Evolutionary conservation across 495 filamentous ascomycete genomes (phyloP).

Genomic region (Lophiotrema nucula): DNA sequence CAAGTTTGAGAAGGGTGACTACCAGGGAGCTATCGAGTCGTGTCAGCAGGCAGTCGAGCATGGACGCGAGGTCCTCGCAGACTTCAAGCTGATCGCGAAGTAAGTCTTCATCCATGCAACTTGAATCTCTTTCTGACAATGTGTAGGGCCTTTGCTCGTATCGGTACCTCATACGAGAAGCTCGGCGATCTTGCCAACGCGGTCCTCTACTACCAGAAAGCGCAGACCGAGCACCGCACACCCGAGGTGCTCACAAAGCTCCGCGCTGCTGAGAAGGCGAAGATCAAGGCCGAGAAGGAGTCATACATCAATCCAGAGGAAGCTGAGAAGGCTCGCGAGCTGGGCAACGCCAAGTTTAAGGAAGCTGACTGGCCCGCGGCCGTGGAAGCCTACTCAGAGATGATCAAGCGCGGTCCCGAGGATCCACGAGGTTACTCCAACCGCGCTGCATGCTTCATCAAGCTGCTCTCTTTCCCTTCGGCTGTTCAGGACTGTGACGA

Average conservation of each 20-base stretch:
- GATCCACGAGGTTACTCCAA: constrained; percentile 96
- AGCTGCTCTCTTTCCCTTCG: constrained; percentile 90
- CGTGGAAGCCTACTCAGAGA: constrained; percentile 92
- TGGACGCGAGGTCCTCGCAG: constrained; percentile 79
- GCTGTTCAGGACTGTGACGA: constrained; percentile 90
- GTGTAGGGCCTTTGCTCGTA: constrained; percentile 74
- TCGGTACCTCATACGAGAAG: constrained; percentile 90
- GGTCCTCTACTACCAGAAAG: constrained; percentile 87
- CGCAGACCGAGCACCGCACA: constrained; percentile 93
- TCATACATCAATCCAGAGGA: constrained; percentile 87
- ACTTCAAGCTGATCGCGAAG: constrained; percentile 98
- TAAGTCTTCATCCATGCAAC: constrained; percentile 40
- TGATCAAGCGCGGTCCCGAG: constrained; percentile 91
- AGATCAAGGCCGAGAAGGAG: constrained; percentile 71
- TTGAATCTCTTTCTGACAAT: constrained; percentile 2
- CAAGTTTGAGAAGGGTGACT: constrained; percentile 93
- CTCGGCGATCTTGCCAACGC: constrained; percentile 74
- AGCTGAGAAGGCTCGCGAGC: constrained; percentile 92
- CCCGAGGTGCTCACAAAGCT: constrained; percentile 92
- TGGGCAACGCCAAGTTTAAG: constrained; percentile 95
- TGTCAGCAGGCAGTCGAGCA: constrained; percentile 88
- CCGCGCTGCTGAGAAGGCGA: constrained; percentile 85
- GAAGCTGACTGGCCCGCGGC: constrained; percentile 93
- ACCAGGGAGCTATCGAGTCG: constrained; percentile 76
- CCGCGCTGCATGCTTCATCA: constrained; percentile 93